These are phyloP conservation scores for Oryza longistaminata DNA, from an alignment of 176 grass and related monocot genomes.

Conservation along the genomic window DNA sequence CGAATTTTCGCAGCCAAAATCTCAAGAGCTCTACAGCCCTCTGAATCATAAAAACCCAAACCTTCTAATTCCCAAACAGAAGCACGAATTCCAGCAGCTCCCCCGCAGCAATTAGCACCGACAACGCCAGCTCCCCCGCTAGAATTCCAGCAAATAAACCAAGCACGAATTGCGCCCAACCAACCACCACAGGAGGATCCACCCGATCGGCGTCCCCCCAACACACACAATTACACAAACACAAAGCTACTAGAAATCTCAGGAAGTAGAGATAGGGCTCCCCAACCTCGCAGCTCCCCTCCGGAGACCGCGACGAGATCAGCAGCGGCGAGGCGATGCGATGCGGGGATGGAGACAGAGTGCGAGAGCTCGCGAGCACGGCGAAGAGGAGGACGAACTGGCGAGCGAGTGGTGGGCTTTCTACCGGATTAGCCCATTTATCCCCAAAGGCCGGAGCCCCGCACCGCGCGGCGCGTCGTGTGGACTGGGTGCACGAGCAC, in stretches of 20 bases:
- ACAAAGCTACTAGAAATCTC: neutral
- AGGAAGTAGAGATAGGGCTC: neutral
- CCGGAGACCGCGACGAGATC: neutral
- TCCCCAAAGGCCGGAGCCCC: neutral
- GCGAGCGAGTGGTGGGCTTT: conserved; percentile 21
- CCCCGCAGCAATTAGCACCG: no score
- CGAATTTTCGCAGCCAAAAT: no score
- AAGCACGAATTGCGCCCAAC: neutral
- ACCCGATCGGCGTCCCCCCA: neutral
- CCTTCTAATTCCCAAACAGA: neutral
- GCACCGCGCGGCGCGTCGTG: neutral
- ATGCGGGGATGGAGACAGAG: neutral
- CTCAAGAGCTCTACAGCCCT: neutral
- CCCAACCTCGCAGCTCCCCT: conserved; percentile 2
- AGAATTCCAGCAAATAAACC: neutral
- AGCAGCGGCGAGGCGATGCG: conserved; percentile 26
- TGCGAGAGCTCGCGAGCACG: neutral
- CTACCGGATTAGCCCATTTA: conserved; percentile 44
- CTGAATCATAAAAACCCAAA: neutral
- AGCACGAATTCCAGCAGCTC: neutral
- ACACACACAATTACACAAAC: neutral
- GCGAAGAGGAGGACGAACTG: neutral
- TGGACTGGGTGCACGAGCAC: neutral
- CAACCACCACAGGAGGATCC: neutral
- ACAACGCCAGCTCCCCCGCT: no score